Conservation (phyloP, 768 basidiomycete genomes). For the Termitomyces sp. region DNA sequence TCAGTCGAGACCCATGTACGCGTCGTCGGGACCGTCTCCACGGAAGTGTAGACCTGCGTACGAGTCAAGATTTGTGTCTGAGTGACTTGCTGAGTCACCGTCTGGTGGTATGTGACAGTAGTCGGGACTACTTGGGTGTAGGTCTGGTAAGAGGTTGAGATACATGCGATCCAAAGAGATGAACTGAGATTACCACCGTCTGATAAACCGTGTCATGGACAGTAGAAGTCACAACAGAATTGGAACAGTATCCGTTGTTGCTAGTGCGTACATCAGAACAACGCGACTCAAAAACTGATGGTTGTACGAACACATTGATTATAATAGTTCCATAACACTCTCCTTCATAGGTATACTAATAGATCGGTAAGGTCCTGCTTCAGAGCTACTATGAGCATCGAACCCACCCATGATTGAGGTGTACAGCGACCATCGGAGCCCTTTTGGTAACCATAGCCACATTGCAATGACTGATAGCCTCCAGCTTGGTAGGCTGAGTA, state of each 20-base stretch:
- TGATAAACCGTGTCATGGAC: constrained; percentile 25
- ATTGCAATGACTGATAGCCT: constrained; percentile 60
- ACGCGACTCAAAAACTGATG: not conserved
- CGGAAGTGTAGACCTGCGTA: constrained; percentile 44
- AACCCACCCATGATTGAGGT: constrained; percentile 52
- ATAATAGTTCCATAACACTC: constrained; percentile 65
- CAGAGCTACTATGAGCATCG: not conserved
- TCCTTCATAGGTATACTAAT: constrained; percentile 30
- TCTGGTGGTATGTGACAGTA: constrained; percentile 36
- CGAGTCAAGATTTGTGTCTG: constrained; percentile 34
- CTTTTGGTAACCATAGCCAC: constrained; percentile 68
- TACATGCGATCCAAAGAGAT: not conserved
- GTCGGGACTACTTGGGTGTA: constrained; percentile 31
- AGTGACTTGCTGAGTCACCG: constrained; percentile 25
- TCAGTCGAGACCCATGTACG: constrained; percentile 64
- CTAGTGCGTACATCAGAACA: constrained; percentile 9
- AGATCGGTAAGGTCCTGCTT: not conserved
- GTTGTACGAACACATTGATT: constrained; percentile 28
- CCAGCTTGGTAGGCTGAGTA: constrained; percentile 56
- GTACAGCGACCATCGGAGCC: constrained; percentile 48
- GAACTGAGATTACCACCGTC: constrained; percentile 16
- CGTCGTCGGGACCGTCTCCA: constrained; percentile 55
- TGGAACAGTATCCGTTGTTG: constrained; percentile 18
- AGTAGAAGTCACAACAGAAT: constrained; percentile 32
- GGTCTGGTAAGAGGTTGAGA: constrained; percentile 10